Conservation (phyloP, 257 asterid species). For the Gentiana macrophylla region DNA sequence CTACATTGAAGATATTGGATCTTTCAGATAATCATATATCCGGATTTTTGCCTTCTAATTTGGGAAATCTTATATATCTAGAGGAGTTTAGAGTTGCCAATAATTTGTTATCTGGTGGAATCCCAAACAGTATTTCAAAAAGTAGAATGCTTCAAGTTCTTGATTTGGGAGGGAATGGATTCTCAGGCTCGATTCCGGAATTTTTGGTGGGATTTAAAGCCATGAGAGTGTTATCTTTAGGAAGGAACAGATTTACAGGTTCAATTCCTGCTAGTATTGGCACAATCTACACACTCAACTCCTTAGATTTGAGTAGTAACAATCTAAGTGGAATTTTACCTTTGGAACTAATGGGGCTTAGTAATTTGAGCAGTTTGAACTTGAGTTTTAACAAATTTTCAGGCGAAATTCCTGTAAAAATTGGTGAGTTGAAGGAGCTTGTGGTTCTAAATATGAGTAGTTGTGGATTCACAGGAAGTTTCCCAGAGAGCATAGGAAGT, state of each 20-base stretch:
- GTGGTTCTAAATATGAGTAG: constrained; percentile 62
- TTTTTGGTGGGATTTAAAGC: constrained; percentile 40
- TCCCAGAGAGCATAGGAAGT: constrained; percentile 50
- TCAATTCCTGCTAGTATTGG: constrained; percentile 40
- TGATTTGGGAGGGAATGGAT: constrained; percentile 44
- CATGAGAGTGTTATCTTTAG: constrained; percentile 37
- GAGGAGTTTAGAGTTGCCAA: constrained; percentile 56
- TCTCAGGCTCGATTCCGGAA: constrained; percentile 44
- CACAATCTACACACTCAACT: constrained; percentile 25
- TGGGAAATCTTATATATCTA: constrained; percentile 36
- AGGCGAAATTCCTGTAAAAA: constrained; percentile 25
- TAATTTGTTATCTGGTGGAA: constrained; percentile 46
- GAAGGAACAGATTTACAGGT: constrained; percentile 48
- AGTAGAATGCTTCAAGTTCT: constrained; percentile 40
- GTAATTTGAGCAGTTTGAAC: constrained; percentile 53
- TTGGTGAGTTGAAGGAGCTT: constrained; percentile 37
- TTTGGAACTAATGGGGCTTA: constrained; percentile 36
- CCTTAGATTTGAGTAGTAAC: constrained; percentile 57
- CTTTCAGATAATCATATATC: constrained; percentile 52
- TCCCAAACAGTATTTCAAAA: constrained; percentile 33
- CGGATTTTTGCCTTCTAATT: constrained; percentile 37
- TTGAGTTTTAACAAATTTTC: constrained; percentile 55
- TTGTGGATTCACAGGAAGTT: constrained; percentile 53
- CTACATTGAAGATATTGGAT: constrained; percentile 40
- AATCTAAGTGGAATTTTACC: constrained; percentile 48